These are phyloP conservation scores for Phytophthora chlamydospora DNA, from an alignment of 352 stramenopile genomes.

Conservation along the genomic window DNA sequence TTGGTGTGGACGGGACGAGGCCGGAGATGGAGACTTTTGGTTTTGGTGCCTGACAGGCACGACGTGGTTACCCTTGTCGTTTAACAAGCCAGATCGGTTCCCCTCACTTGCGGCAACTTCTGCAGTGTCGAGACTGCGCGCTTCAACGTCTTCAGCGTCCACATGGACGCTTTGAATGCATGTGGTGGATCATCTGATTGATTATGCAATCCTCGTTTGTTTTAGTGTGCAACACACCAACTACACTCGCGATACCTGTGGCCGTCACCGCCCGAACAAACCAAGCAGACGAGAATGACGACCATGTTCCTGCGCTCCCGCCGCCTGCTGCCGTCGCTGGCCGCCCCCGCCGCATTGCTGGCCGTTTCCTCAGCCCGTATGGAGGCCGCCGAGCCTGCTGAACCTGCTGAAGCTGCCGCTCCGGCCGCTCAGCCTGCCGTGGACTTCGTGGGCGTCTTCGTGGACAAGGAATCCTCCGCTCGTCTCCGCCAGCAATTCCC, in stretches of 20 bases:
- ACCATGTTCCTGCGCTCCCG: conserved; percentile 29
- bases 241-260: not conserved
- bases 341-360: conserved; percentile 30
- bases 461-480: conserved; percentile 58
- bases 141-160: no score
- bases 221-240: not conserved
- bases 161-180: no score
- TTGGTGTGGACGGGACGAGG: no score
- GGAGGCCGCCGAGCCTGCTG: conserved; percentile 20
- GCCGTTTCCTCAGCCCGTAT: conserved; percentile 30
- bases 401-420: not conserved
- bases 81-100: no score
- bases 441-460: conserved; percentile 83
- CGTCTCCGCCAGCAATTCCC: conserved; percentile 63
- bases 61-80: no score
- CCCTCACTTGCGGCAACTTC: no score
- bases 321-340: conserved; percentile 34
- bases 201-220: no score
- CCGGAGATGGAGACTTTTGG: no score
- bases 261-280: not conserved
- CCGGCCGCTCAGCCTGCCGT: conserved; percentile 26
- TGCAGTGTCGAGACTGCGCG: no score
- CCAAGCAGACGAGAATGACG: conserved; percentile 8
- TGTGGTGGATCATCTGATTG: no score
- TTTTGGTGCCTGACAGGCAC: no score